Conservation (phyloP, 2,329 filamentous ascomycete genomes). For the Chalara sp. region DNA sequence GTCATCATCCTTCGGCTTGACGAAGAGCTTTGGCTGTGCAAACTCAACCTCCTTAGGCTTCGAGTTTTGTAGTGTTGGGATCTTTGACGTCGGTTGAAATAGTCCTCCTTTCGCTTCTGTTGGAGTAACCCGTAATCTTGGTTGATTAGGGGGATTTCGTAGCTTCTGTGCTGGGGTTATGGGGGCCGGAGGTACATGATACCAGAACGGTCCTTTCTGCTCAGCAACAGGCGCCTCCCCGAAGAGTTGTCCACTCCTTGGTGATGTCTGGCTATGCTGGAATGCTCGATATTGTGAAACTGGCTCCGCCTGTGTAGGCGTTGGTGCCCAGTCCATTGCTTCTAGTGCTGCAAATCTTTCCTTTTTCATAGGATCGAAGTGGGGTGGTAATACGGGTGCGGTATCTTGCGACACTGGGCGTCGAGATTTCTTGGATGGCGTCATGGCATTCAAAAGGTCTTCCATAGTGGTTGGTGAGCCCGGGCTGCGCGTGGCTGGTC, state of each 20-base stretch:
- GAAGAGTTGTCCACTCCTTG: constrained; percentile 30
- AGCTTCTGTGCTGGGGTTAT: constrained; percentile 56
- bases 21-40: constrained; percentile 33
- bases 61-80: neutral
- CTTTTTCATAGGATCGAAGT: neutral
- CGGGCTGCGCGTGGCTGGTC: constrained; percentile 10
- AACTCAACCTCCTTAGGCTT: constrained; percentile 34
- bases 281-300: constrained; percentile 50
- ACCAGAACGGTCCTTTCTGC: constrained; percentile 51
- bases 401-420: neutral
- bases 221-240: constrained; percentile 14
- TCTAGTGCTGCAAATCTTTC: constrained; percentile 7
- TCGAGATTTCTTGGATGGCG: neutral
- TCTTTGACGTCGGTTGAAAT: constrained; percentile 34
- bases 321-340: constrained; percentile 68
- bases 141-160: constrained; percentile 53
- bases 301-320: constrained; percentile 19
- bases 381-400: neutral
- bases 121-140: constrained; percentile 41
- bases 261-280: constrained; percentile 34
- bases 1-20: constrained; percentile 9
- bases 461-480: neutral
- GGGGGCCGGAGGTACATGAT: constrained; percentile 63
- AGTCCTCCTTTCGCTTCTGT: constrained; percentile 39
- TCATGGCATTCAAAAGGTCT: neutral